Percentiles rank a stretch among this genome's conserved stretches.
Evolutionary conservation across 2,329 filamentous ascomycete genomes (phyloP).

Genomic region (Coleophoma cylindrospora): DNA sequence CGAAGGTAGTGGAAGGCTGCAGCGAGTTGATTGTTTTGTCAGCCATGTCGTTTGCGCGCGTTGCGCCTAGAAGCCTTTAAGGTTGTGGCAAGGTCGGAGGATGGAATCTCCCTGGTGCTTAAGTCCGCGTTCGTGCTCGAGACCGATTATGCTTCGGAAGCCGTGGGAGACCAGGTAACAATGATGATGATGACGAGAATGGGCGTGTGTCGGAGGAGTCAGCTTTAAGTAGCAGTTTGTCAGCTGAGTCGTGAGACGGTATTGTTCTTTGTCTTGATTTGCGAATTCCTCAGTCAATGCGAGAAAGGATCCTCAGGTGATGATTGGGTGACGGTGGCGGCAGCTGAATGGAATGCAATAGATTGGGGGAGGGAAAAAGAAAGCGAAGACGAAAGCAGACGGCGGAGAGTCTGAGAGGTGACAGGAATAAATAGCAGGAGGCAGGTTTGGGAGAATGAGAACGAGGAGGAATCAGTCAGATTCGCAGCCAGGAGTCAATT

Average conservation of each 20-base stretch:
- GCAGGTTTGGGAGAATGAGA: not conserved
- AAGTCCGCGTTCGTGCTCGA: slow-evolving; percentile 12
- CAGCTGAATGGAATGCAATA: slow-evolving; percentile 12
- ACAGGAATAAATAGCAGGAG: not conserved
- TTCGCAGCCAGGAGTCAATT: too few relatives aligned
- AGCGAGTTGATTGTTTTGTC: slow-evolving; percentile 18
- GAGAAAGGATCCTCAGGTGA: slow-evolving; percentile 6
- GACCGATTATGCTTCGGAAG: slow-evolving; percentile 3
- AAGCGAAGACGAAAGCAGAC: not conserved
- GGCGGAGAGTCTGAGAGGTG: slow-evolving; percentile 9
- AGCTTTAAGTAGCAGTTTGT: slow-evolving; percentile 12
- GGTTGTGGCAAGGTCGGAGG: slow-evolving; percentile 15
- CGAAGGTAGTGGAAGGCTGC: slow-evolving; percentile 23
- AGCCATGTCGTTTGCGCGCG: slow-evolving; percentile 19
- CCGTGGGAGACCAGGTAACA: not conserved
- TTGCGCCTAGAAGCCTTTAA: slow-evolving; percentile 7
- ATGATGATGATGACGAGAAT: slow-evolving; percentile 4
- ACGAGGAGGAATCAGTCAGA: not conserved
- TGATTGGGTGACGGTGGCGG: slow-evolving; percentile 4
- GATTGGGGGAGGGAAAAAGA: not conserved
- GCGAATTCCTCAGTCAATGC: slow-evolving; percentile 17
- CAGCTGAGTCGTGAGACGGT: slow-evolving; percentile 4
- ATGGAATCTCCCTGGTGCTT: slow-evolving; percentile 11
- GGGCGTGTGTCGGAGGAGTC: slow-evolving; percentile 2
- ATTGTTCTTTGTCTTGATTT: slow-evolving; percentile 20